Evolutionary conservation across 768 basidiomycete species (phyloP).

Genomic region (Neoboletus magnificus): DNA sequence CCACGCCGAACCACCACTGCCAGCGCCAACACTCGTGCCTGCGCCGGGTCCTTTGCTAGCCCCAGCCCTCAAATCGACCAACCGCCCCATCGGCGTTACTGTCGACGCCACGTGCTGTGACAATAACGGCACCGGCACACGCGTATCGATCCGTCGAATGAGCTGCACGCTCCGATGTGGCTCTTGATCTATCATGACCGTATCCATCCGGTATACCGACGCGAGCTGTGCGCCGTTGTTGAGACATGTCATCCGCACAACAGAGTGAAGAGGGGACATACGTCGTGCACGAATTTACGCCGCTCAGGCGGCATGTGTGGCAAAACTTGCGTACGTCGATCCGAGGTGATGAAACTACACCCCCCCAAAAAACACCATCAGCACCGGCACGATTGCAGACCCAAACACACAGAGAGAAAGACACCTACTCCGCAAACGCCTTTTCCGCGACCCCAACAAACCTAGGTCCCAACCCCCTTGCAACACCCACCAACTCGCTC

Average conservation of each 20-base stretch:
- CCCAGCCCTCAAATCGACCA: conserved; percentile 49
- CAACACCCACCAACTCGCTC: conserved; percentile 62
- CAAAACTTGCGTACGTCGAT: conserved; percentile 65
- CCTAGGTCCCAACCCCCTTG: conserved; percentile 44
- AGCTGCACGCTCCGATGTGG: conserved; percentile 85
- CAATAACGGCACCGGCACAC: conserved; percentile 69
- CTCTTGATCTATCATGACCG: conserved; percentile 87
- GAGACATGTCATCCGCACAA: not conserved
- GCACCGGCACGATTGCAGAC: no score
- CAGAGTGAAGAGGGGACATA: conserved; percentile 32
- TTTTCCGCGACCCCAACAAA: conserved; percentile 77
- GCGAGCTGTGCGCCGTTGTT: conserved; percentile 50
- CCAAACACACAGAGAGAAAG: not conserved
- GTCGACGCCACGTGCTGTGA: conserved; percentile 43
- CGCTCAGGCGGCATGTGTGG: conserved; percentile 79
- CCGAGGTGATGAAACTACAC: conserved; percentile 62
- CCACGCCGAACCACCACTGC: not conserved
- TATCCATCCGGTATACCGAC: conserved; percentile 75
- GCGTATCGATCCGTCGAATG: conserved; percentile 76
- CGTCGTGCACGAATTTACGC: conserved; percentile 80
- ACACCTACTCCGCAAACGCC: conserved; percentile 75
- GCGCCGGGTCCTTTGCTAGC: not conserved
- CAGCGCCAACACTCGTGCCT: not conserved
- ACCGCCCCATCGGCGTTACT: conserved; percentile 49
- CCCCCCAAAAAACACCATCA: not conserved